A percentile compares a stretch with the other conserved stretches of the same genome.
Conservation (phyloP, 1,284 basidiomycete genomes). For the Lignosus rhinocerotis region DNA sequence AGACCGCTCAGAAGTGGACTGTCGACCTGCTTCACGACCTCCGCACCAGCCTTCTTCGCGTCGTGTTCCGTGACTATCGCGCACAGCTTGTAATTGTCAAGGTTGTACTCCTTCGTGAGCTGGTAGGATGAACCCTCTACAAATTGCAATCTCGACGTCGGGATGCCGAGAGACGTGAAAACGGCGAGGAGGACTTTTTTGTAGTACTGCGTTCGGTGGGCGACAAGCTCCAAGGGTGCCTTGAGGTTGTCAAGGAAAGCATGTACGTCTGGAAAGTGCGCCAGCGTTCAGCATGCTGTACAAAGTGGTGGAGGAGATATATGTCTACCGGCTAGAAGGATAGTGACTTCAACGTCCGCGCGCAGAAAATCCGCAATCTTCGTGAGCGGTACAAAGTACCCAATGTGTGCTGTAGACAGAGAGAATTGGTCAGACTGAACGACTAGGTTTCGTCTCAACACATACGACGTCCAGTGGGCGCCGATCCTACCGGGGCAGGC, state of each 20-base stretch:
- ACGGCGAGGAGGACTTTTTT: slow-evolving; percentile 80
- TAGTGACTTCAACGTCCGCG: slow-evolving; percentile 89
- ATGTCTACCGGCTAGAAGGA: slow-evolving; percentile 79
- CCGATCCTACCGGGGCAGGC: slow-evolving; percentile 65
- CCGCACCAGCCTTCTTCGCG: slow-evolving; percentile 98
- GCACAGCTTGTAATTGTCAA: slow-evolving; percentile 93
- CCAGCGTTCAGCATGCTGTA: too few species aligned
- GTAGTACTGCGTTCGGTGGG: slow-evolving; percentile 91
- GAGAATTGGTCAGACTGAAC: background rate
- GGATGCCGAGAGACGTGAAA: slow-evolving; percentile 89
- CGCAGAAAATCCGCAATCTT: slow-evolving; percentile 97
- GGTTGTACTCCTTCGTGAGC: slow-evolving; percentile 87
- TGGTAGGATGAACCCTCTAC: slow-evolving; percentile 93
- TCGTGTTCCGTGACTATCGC: slow-evolving; percentile 94
- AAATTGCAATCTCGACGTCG: slow-evolving; percentile 82
- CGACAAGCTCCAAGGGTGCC: slow-evolving; percentile 93
- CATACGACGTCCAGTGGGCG: slow-evolving; percentile 93
- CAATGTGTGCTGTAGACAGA: slow-evolving; percentile 78
- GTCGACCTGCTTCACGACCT: slow-evolving; percentile 98
- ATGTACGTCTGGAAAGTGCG: slow-evolving; percentile 72
- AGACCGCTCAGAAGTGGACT: slow-evolving; percentile 89
- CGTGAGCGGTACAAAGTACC: slow-evolving; percentile 93
- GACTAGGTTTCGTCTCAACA: slow-evolving; percentile 10
- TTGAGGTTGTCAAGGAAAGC: slow-evolving; percentile 99
- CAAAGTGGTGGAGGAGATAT: background rate